Base-by-base conservation (phyloP, 352 stramenopile species). In the Phytophthora hybrid region DNA sequence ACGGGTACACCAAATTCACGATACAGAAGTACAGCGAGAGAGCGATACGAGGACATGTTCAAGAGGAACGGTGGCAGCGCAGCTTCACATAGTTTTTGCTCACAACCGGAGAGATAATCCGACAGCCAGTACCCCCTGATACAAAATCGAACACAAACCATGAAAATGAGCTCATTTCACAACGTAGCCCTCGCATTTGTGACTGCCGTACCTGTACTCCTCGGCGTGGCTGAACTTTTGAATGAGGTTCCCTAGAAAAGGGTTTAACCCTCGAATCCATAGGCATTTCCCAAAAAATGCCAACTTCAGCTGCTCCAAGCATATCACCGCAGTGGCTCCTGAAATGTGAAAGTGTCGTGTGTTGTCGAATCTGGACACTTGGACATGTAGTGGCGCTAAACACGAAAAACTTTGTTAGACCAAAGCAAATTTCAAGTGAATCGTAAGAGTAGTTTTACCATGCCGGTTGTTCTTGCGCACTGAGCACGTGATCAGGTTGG, bases 361-460 rank as follows among this genome's bases (percentile, higher is more conserved):
- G 34, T 93, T 94, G 59, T 95, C 87, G 19, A 79, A 80, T 64
- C 91, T 90, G 51, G 90, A 91, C 5, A 97, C 83, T 75, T 97
- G 87, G 8, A 93, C 84, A 53, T 92, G 92, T 4, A 97, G 58
- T 4, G 82, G 87, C 8, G 84, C 89, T 82, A 63, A 58, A 63
- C 10, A 39, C 58, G 23, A 13, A 69, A 56, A 9, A 11, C 10
- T 16, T 41, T 11, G 34, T 41, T 41, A 41, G 34, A 41, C 3
- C 34, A 13, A 41, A 0, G 11, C 34, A 41, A 41, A 41, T 3
- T 41, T 62, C 14, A 46, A 46, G 39, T 18, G 39, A 29, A 29
- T 41, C n/a, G 23, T 44, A 53, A 5, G 13, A 63, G 14, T 29
- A 60, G 13, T 18, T 11, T 54, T 70, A 93, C 88, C 79, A 53